Evolutionary conservation across 345 rosid species (phyloP).

Genomic region (Eucalyptus polyanthemos): DNA sequence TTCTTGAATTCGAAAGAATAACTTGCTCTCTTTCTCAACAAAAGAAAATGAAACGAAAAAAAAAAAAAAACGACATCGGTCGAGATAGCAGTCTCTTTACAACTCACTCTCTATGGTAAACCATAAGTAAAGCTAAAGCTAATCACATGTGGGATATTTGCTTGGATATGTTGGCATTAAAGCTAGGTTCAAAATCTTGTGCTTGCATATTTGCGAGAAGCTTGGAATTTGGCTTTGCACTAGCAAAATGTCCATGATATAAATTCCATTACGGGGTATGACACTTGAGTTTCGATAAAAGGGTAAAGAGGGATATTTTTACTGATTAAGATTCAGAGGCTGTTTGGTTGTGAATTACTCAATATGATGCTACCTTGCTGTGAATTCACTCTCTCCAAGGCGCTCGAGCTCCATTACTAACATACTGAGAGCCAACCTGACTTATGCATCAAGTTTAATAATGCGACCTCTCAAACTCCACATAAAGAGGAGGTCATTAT

Average conservation of each 20-base stretch:
- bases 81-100: background rate
- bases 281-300: too few relatives aligned
- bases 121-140: background rate
- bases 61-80: fast-evolving
- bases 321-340: background rate
- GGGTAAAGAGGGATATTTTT: background rate
- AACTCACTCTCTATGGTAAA: background rate
- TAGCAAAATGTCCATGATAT: too few relatives aligned
- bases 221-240: too few relatives aligned
- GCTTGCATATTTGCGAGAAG: too few relatives aligned
- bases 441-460: background rate
- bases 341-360: background rate
- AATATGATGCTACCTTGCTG: background rate
- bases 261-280: too few relatives aligned
- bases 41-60: too few relatives aligned
- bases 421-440: background rate
- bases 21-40: too few relatives aligned
- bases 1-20: too few relatives aligned
- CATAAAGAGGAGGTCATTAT: background rate
- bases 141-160: too few relatives aligned
- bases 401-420: background rate
- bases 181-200: too few relatives aligned
- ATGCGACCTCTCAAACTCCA: background rate
- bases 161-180: too few relatives aligned
- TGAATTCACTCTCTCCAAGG: too few relatives aligned